Conservation (phyloP, 169 alveolate species). For the Plasmodium coatneyi region DNA sequence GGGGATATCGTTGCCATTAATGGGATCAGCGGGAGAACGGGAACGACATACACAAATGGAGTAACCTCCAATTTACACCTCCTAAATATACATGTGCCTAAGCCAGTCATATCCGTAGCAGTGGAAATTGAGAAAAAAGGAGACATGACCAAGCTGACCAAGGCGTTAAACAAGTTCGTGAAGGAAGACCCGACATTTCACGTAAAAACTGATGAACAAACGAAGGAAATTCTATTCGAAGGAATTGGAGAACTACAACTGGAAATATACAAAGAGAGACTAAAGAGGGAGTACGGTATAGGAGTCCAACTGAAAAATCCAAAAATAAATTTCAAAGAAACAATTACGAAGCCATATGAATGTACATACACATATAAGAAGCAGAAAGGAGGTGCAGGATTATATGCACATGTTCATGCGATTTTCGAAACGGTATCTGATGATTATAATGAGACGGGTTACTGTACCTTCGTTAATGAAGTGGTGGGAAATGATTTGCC, state of each 20-base stretch:
- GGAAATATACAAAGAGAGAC: constrained; percentile 94
- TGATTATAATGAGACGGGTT: constrained; percentile 78
- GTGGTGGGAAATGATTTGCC: constrained; percentile 93
- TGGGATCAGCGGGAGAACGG: constrained; percentile 94
- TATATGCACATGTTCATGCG: constrained; percentile 94
- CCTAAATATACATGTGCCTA: constrained; percentile 93
- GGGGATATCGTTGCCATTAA: constrained; percentile 97
- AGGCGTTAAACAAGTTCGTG: constrained; percentile 92
- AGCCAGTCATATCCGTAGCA: constrained; percentile 94
- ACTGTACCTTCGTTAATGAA: constrained; percentile 80
- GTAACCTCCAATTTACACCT: constrained; percentile 78
- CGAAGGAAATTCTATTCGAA: constrained; percentile 92
- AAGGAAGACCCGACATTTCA: constrained; percentile 97
- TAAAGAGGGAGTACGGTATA: constrained; percentile 93
- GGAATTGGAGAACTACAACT: constrained; percentile 98
- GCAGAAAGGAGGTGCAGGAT: constrained; percentile 99
- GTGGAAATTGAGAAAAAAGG: constrained; percentile 83
- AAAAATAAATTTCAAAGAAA: constrained; percentile 93
- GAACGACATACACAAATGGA: constrained; percentile 93
- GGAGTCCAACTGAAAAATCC: constrained; percentile 93
- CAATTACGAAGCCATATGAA: constrained; percentile 86
- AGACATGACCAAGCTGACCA: constrained; percentile 81
- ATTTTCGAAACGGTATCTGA: constrained; percentile 91
- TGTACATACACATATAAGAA: constrained; percentile 95
- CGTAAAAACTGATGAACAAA: constrained; percentile 91